These are phyloP conservation scores for Cystofilobasidium bisporidii DNA, from an alignment of 768 basidiomycete genomes.

Conservation along the genomic window DNA sequence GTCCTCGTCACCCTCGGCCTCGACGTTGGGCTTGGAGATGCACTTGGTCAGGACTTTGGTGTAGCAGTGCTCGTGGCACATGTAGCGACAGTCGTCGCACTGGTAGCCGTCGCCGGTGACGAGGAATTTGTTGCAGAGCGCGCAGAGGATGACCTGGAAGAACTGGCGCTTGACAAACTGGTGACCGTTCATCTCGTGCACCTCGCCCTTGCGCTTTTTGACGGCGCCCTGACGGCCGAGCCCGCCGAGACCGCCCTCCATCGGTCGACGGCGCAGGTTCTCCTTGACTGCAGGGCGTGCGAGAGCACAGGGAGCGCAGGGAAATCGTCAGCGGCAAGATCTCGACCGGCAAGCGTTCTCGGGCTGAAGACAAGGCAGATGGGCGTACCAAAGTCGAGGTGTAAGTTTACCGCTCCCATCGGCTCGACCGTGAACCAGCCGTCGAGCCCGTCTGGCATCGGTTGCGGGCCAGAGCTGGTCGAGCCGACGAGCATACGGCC, in stretches of 20 bases:
- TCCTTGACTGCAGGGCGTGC: constrained; percentile 65
- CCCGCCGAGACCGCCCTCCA: constrained; percentile 71
- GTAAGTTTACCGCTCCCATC: constrained; percentile 79
- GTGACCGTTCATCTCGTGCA: constrained; percentile 99
- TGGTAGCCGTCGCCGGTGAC: constrained; percentile 97
- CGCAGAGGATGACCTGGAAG: constrained; percentile 96
- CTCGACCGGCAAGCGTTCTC: background rate
- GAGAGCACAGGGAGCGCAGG: background rate
- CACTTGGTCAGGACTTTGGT: constrained; percentile 99
- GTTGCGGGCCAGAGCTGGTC: constrained; percentile 27
- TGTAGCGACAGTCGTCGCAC: constrained; percentile 98
- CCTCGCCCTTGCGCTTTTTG: constrained; percentile 93
- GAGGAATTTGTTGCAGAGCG: constrained; percentile 93
- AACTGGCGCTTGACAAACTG: constrained; percentile 95
- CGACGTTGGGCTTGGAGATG: constrained; percentile 90
- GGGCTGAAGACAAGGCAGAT: background rate
- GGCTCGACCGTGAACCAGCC: constrained; percentile 98
- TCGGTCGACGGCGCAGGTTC: constrained; percentile 88
- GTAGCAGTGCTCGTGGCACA: constrained; percentile 98
- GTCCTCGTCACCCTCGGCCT: constrained; percentile 76
- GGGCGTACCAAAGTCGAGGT: constrained; percentile 79
- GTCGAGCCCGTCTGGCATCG: constrained; percentile 65
- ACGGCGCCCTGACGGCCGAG: constrained; percentile 96
- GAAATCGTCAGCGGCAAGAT: background rate
- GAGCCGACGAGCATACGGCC: constrained; percentile 6